A percentile compares a stretch with the other conserved stretches of the same genome.
These are phyloP conservation scores for Alternaria rosae DNA, from an alignment of 2,329 filamentous ascomycete species.

Conservation along the genomic window DNA sequence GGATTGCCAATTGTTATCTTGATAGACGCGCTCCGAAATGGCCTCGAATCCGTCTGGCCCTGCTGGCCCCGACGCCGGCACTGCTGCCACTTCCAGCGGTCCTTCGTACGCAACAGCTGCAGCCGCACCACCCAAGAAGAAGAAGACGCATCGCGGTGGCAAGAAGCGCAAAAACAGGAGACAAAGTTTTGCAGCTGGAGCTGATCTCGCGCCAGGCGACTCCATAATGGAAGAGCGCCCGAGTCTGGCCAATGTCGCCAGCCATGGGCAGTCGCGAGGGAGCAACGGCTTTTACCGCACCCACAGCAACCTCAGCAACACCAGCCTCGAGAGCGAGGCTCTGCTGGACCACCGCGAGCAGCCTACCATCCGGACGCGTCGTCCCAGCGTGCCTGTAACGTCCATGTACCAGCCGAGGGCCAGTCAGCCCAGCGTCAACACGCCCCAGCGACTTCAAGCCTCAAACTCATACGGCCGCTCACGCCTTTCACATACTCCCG, in stretches of 20 bases:
- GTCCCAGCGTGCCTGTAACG: conserved; percentile 53
- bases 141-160: conserved; percentile 77
- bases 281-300: conserved; percentile 63
- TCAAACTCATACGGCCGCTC: conserved; percentile 31
- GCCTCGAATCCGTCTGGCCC: conserved; percentile 22
- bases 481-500: conserved; percentile 40
- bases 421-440: conserved; percentile 29
- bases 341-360: conserved; percentile 82
- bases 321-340: conserved; percentile 87
- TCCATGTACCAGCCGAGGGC: conserved; percentile 38
- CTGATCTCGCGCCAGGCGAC: conserved; percentile 62
- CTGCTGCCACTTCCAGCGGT: conserved; percentile 16
- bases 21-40: conserved; percentile 19
- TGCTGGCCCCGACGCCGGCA: conserved; percentile 13
- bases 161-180: conserved; percentile 79
- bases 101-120: conserved; percentile 26
- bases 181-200: conserved; percentile 75
- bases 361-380: conserved; percentile 49
- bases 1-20: conserved; percentile 9
- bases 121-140: conserved; percentile 56
- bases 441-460: conserved; percentile 29
- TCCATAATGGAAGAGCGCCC: conserved; percentile 61
- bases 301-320: conserved; percentile 72
- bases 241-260: conserved; percentile 49
- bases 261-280: conserved; percentile 41